Evolutionary conservation across 2,329 filamentous ascomycete genomes (phyloP), one percentile per base, ranked within the genome.

Genomic region (Microcera coccophila): DNA sequence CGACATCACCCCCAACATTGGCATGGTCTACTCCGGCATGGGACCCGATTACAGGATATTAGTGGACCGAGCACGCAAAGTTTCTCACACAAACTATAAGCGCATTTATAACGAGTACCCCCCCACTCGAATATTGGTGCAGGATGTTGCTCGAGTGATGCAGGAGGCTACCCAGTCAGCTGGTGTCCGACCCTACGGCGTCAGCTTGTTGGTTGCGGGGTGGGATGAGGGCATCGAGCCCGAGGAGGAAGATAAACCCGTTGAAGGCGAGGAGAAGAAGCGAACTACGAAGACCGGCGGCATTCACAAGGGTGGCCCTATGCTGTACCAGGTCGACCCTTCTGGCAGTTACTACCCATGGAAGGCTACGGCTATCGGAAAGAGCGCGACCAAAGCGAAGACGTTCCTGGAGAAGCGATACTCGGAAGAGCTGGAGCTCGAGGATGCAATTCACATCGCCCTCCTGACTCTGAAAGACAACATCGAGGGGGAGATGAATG

Each of bases 101-200:
- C 89, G 93, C 69, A 90, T 98, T 75, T 98, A 98, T 78, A 98
- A 98, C 73, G 93, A 98, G 74, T 98, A 98, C 74, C 93, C 93
- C n/a, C 93, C 93, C 5, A 98, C 93, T 44, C 84, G 93, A 68
- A 98, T 98, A 85, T 81, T 98, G 73, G 93, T 98, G 44, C 93
- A 98, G 72, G 93, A 98, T 62, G 90, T 98, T 44, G 93, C 93
- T 47, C 82, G 90, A 53, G 91, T 97, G 55, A 96, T 98, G 85
- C 93, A 98, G 72, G 93, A 98, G 73, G 93, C 93, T 48, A 98
- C 93, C 47, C 93, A 98, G 71, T 95, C 89, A 29, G 93, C 93
- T 64, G 93, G 93, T 81, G 91, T 98, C 52, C 81, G 93, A 53
- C 93, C 93, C 36, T 98, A 97, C 66, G 93, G 93, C 62, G 93